phyloP scores from a whole-genome alignment of 805 yeast genomes.

The Suhomyces faveliae region DNA sequence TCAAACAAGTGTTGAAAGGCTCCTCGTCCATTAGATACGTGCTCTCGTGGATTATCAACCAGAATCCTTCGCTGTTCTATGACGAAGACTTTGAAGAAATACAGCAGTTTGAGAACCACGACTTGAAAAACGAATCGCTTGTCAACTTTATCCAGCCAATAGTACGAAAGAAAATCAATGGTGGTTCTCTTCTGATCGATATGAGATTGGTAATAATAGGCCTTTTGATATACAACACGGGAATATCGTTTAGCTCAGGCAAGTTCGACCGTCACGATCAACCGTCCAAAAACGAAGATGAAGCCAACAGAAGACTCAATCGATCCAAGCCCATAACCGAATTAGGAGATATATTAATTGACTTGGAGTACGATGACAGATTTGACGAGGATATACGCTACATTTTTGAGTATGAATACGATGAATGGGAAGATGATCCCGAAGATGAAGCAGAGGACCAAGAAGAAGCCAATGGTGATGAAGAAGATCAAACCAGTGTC shows the following conservation, averaged over 20 bases:
- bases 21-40: constrained; percentile 62
- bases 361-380: constrained; percentile 58
- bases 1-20: constrained; percentile 50
- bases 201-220: constrained; percentile 58
- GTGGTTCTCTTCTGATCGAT: constrained; percentile 60
- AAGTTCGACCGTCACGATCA: constrained; percentile 2
- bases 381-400: constrained; percentile 68
- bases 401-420: constrained; percentile 56
- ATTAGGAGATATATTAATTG: constrained; percentile 53
- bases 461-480: constrained; percentile 10
- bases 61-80: constrained; percentile 27
- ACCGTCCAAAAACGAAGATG: constrained; percentile 6
- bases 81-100: constrained; percentile 13
- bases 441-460: constrained; percentile 7
- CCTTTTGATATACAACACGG: constrained; percentile 33
- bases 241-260: constrained; percentile 17
- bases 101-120: constrained; percentile 37
- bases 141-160: constrained; percentile 64
- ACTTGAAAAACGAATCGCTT: constrained; percentile 57
- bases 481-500: constrained; percentile 13
- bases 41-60: constrained; percentile 59
- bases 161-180: constrained; percentile 54
- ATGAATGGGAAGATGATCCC: constrained; percentile 14
- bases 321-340: constrained; percentile 31
- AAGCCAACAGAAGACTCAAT: constrained; percentile 14